These are phyloP conservation scores for Lichtheimia hyalospora DNA, from an alignment of 371 early-diverging fungal species.

Conservation along the genomic window DNA sequence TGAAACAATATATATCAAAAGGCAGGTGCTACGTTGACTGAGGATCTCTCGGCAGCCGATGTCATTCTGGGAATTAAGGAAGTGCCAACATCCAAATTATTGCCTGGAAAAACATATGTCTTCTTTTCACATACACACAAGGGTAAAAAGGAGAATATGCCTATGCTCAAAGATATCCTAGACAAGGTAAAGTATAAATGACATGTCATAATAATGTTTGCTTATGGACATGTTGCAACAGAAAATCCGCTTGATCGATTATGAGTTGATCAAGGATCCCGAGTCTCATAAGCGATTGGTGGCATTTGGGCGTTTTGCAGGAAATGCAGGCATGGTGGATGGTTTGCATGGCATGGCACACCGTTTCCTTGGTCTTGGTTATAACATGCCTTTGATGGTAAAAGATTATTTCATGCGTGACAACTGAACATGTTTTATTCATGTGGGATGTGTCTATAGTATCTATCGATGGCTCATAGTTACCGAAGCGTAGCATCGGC, in stretches of 20 bases:
- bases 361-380: conserved; percentile 86
- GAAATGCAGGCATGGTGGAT: conserved; percentile 95
- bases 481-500: conserved; percentile 84
- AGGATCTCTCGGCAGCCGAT: conserved; percentile 88
- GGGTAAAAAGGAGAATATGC: conserved; percentile 92
- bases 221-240: conserved; percentile 34
- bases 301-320: conserved; percentile 92
- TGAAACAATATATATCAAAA: conserved; percentile 18
- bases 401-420: conserved; percentile 3
- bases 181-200: conserved; percentile 66
- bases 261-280: conserved; percentile 89
- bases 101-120: conserved; percentile 88
- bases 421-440: background rate
- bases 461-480: conserved; percentile 85
- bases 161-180: conserved; percentile 80
- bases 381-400: conserved; percentile 93
- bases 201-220: background rate
- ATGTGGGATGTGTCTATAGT: conserved; percentile 27
- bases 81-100: conserved; percentile 80
- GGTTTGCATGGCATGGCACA: conserved; percentile 91
- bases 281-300: conserved; percentile 76
- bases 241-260: conserved; percentile 92
- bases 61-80: conserved; percentile 97
- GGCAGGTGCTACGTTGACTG: conserved; percentile 88
- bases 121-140: conserved; percentile 98